phyloP scores from a whole-genome alignment of 495 filamentous ascomycete species.

The Penicillium daleae region DNA sequence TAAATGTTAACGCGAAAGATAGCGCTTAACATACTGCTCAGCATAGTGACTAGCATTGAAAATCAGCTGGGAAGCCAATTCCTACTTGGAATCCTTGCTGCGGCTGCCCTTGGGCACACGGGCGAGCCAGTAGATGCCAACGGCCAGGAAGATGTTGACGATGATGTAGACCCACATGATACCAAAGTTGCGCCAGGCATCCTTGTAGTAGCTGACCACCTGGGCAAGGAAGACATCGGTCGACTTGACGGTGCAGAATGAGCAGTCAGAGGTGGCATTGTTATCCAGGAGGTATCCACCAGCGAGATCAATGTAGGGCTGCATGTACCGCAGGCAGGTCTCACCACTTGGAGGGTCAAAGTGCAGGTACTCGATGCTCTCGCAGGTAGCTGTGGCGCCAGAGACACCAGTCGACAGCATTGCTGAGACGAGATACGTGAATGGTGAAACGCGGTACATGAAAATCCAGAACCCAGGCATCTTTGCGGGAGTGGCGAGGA shows the following conservation, averaged over 20 bases:
- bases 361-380: conserved; percentile 57
- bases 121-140: conserved; percentile 78
- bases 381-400: conserved; percentile 60
- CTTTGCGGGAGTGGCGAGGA: conserved; percentile 63
- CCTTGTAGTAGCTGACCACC: conserved; percentile 54
- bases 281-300: conserved; percentile 61
- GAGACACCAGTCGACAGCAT: conserved; percentile 66
- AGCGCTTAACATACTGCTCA: not conserved
- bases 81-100: conserved; percentile 32
- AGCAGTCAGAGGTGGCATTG: conserved; percentile 56
- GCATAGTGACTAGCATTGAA: not conserved
- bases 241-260: conserved; percentile 61
- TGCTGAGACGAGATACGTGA: conserved; percentile 69
- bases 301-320: conserved; percentile 44
- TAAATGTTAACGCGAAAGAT: not conserved
- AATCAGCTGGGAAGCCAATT: conserved; percentile 8
- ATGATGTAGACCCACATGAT: conserved; percentile 66
- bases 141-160: conserved; percentile 71
- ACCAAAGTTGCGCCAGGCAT: conserved; percentile 76
- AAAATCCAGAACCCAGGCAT: conserved; percentile 82
- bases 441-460: conserved; percentile 77
- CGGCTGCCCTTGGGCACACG: conserved; percentile 69
- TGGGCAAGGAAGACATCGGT: conserved; percentile 65
- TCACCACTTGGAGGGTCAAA: conserved; percentile 53
- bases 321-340: conserved; percentile 63